Base-by-base conservation (phyloP, 139 green algal genomes). In the Chlorella sp. region DNA sequence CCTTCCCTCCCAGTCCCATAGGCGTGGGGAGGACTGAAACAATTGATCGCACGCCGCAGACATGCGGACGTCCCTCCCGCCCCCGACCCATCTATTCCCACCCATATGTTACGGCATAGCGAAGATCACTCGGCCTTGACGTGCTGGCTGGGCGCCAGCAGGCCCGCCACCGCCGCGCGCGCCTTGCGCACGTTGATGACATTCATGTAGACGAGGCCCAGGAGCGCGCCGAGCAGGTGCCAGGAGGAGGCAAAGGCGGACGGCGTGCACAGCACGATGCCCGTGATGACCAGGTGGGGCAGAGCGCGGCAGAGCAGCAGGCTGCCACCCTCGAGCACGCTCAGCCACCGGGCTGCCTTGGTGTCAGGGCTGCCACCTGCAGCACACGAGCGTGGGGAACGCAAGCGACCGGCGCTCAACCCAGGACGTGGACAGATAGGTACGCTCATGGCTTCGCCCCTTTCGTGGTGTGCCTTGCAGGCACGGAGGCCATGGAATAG, bases 131-230 rank as follows among this genome's bases (percentile, higher is more conserved):
- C n/a, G n/a, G n/a, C n/a, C n/a, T n/a, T n/a, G n/a, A n/a, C n/a
- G n/a, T n/a, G n/a, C n/a, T n/a, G n/a, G n/a, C n/a, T 55, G 42
- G 42, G 42, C 10, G 10, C 42, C 10, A 55, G 10, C 10, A 55
- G 42, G 42, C 42, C 42, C 42, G 10, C 42, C 42, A 55, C 10
- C 10, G 42, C 10, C 42, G 27, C 20, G 14, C 27, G 55, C 4
- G 55, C 42, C 67, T 72, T 72, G 26, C 72, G 75, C n/a, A 36
- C 33, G 64, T 83, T 82, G 14, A 74, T 69, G 27, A n/a, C 73
- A 70, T 82, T 83, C 30, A 64, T 69, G 71, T 81, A 82, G 1
- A 35, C 67, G 74, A 83, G 71, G 59, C 81, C 81, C n/a, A 72
- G 49, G 35, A 83, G 63, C 24, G 76, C 77, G 42, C 76, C 68